A percentile compares a stretch with the other conserved stretches of the same genome.
Evolutionary conservation across 768 basidiomycete genomes (phyloP).

Genomic region (Collybia mongolica): DNA sequence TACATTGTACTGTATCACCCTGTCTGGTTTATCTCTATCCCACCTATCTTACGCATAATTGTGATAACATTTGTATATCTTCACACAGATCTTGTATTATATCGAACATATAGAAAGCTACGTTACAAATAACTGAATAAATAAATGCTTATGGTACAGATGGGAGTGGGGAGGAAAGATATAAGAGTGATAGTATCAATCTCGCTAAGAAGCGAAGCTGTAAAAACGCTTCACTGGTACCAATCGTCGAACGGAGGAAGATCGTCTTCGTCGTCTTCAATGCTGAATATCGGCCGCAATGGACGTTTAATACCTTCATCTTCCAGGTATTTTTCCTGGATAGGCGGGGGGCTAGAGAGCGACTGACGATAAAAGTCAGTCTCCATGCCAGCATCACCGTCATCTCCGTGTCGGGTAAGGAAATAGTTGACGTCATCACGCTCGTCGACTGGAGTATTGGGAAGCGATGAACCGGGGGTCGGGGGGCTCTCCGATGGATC

Average conservation of each 20-base stretch:
- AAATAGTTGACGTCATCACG: conserved; percentile 14
- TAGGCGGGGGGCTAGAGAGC: background rate
- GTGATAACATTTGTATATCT: no score
- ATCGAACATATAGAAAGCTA: no score
- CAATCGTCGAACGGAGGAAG: conserved; percentile 42
- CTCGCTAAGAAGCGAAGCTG: background rate
- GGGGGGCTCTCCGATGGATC: conserved; percentile 15
- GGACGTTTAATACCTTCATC: conserved; percentile 6
- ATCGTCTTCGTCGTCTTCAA: conserved; percentile 35
- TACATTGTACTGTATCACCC: no score
- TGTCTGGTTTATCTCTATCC: no score
- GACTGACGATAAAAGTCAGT: background rate
- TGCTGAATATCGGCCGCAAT: conserved; percentile 20
- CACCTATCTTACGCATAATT: no score
- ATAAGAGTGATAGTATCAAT: conserved; percentile 2
- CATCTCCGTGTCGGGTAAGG: conserved; percentile 7
- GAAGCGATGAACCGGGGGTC: conserved; percentile 16
- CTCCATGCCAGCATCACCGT: conserved; percentile 4
- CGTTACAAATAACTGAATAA: background rate
- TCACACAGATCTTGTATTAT: no score
- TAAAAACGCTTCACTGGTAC: conserved; percentile 21
- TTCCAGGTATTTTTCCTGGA: conserved; percentile 5
- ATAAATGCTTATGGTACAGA: background rate
- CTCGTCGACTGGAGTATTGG: conserved; percentile 23
- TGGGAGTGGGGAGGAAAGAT: background rate